These are phyloP conservation scores for Aspergillus udagawae DNA, from an alignment of 2,329 filamentous ascomycete species.

Conservation along the genomic window DNA sequence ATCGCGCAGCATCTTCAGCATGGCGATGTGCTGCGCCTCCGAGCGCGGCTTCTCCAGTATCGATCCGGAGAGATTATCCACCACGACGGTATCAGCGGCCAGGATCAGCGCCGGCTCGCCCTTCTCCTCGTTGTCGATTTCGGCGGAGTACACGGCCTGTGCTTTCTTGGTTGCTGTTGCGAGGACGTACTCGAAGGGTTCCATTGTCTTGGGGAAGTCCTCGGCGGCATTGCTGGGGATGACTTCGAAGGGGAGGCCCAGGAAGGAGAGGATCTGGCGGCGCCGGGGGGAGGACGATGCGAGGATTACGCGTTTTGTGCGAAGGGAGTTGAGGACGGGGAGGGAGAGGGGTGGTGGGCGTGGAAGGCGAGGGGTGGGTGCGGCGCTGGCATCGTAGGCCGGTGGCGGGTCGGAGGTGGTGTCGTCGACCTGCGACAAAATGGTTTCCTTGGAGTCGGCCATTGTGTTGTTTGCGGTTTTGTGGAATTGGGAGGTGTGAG, in stretches of 20 bases:
- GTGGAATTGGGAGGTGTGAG: background rate
- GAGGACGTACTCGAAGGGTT: slow-evolving; percentile 86
- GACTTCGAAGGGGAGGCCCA: slow-evolving; percentile 79
- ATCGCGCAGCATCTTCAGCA: slow-evolving; percentile 79
- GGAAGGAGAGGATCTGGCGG: slow-evolving; percentile 70
- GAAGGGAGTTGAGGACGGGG: slow-evolving; percentile 72
- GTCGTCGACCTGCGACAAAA: slow-evolving; percentile 15
- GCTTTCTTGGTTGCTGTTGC: slow-evolving; percentile 82
- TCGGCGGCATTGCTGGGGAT: slow-evolving; percentile 79
- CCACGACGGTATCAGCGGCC: slow-evolving; percentile 86
- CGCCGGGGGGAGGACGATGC: slow-evolving; percentile 85
- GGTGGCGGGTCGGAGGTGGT: slow-evolving; percentile 27
- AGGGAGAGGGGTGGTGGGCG: slow-evolving; percentile 64
- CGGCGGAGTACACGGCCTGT: slow-evolving; percentile 63
- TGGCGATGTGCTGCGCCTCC: slow-evolving; percentile 75
- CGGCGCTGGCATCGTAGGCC: slow-evolving; percentile 30
- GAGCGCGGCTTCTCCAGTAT: slow-evolving; percentile 89
- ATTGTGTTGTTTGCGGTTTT: slow-evolving; percentile 11
- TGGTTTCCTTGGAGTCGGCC: slow-evolving; percentile 27
- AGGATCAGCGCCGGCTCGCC: slow-evolving; percentile 81
- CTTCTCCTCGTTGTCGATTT: slow-evolving; percentile 52
- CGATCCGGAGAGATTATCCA: slow-evolving; percentile 62
- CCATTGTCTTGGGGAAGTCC: slow-evolving; percentile 74
- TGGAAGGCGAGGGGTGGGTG: slow-evolving; percentile 22
- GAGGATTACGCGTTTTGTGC: slow-evolving; percentile 77